Conservation (phyloP, 495 filamentous ascomycete genomes). For the Penicillium cinerascens region DNA sequence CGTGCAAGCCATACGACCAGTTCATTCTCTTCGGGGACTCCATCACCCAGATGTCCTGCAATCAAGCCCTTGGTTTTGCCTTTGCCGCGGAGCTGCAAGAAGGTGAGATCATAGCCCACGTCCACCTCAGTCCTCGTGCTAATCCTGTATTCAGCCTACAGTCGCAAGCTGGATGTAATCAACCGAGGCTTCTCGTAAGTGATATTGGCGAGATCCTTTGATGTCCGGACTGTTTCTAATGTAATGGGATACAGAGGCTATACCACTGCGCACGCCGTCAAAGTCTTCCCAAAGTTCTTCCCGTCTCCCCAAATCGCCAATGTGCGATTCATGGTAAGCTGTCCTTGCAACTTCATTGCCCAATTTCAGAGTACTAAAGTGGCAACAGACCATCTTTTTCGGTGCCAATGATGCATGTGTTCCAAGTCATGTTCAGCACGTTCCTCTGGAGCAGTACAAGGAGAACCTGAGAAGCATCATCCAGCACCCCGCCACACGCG, state of each 20-base stretch:
- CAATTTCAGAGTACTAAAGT: slow-evolving; percentile 5
- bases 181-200: slow-evolving; percentile 62
- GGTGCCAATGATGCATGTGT: slow-evolving; percentile 83
- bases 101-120: slow-evolving; percentile 41
- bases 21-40: slow-evolving; percentile 82
- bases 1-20: slow-evolving; percentile 55
- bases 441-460: slow-evolving; percentile 69
- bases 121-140: not conserved
- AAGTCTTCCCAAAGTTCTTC: slow-evolving; percentile 56
- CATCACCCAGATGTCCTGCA: slow-evolving; percentile 62
- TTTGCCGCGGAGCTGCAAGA: slow-evolving; percentile 69
- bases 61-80: slow-evolving; percentile 59
- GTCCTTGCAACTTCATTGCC: not conserved
- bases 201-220: not conserved
- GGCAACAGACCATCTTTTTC: slow-evolving; percentile 68
- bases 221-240: no score
- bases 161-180: slow-evolving; percentile 62
- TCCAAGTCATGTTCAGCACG: slow-evolving; percentile 60
- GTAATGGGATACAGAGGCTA: slow-evolving; percentile 52
- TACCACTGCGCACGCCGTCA: slow-evolving; percentile 60
- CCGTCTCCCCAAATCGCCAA: slow-evolving; percentile 50
- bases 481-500: slow-evolving; percentile 60
- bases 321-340: slow-evolving; percentile 64
- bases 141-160: slow-evolving; percentile 49
- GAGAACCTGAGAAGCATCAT: slow-evolving; percentile 67